Conservation (phyloP, 306 rosid genomes). For the Glycine tomentella region DNA sequence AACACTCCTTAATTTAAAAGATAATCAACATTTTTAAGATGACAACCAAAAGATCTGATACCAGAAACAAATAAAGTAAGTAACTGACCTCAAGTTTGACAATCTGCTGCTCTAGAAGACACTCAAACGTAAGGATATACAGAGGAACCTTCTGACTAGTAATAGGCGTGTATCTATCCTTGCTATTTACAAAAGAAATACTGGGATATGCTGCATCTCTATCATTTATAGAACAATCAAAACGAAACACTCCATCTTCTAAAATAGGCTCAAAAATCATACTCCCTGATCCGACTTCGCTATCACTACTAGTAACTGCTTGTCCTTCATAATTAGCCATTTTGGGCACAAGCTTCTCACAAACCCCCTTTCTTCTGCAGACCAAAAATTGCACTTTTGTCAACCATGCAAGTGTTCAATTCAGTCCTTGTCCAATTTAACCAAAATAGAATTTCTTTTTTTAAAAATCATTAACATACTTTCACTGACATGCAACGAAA, state of each 20-base stretch:
- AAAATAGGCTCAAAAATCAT: constrained; percentile 81
- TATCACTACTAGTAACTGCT: constrained; percentile 44
- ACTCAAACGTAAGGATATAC: constrained; percentile 67
- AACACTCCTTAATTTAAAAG: background rate
- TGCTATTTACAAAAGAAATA: constrained; percentile 67
- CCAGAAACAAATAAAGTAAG: constrained; percentile 2
- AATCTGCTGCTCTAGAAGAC: constrained; percentile 69
- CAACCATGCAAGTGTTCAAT: constrained; percentile 18
- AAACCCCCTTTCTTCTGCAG: constrained; percentile 57
- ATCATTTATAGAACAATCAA: constrained; percentile 79
- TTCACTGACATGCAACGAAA: constrained; percentile 1
- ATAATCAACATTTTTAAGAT: constrained; percentile 17
- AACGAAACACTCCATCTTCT: constrained; percentile 84
- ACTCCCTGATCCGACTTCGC: constrained; percentile 60
- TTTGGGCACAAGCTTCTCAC: constrained; percentile 52
- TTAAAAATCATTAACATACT: constrained; percentile 34
- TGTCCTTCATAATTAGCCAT: constrained; percentile 62
- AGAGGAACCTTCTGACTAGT: constrained; percentile 59
- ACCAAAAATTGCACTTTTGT: constrained; percentile 27
- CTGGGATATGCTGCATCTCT: constrained; percentile 80
- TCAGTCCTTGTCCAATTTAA: background rate
- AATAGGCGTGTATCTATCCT: constrained; percentile 66
- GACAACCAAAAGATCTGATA: constrained; percentile 12
- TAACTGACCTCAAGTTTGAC: constrained; percentile 77
- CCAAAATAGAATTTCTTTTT: too few species aligned